Evolutionary conservation across 768 basidiomycete genomes (phyloP), one percentile per base, ranked within the genome.

Genomic region (Amanita rubescens): DNA sequence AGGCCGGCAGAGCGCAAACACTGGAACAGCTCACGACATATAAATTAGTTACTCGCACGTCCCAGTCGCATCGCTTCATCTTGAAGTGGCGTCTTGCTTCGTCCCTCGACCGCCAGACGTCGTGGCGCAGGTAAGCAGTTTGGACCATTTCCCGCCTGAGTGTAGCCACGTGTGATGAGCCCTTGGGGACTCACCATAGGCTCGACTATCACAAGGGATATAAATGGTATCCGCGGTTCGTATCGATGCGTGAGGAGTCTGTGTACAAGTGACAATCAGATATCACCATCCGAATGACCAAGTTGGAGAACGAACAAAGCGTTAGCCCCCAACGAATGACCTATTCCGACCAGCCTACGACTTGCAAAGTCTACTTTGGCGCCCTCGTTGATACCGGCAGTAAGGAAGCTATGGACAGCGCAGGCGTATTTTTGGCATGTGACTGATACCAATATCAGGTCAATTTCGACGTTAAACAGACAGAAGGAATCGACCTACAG

Each of bases 251-350:
- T 65, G 33, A 84, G 70, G 8, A 80, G 70, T 63, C 84, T 85
- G 44, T 14, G 44, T 14, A 41, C 25, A 12, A 43, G 32, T 25
- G 27, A 27, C 22, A 49, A 7, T 25, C 12, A 33, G 19, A 24
- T 22, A 24, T 7, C 14, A 34, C 3, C 14, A 19, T 24, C 9
- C 7, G 14, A 25, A 20, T n/a, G 5, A 48, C n/a, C 33, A 17
- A 19, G 19, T 30, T n/a, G 12, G 43, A 20, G 35, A 42, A 45
- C 53, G 53, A 59, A 85, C 85, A 84, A 77, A 19, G 79, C 70
- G 53, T 83, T 81, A 35, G 77, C 84, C 12, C 85, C 85, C 17
- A 87, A 66, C 1, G 84, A 85, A 63, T 87, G 85, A 0, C 84
- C 85, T 15, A 87, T 73, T 2, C 83, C 84, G 34, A 85, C 71